Conservation (phyloP, 352 stramenopile species). For the Phytophthora pisi region DNA sequence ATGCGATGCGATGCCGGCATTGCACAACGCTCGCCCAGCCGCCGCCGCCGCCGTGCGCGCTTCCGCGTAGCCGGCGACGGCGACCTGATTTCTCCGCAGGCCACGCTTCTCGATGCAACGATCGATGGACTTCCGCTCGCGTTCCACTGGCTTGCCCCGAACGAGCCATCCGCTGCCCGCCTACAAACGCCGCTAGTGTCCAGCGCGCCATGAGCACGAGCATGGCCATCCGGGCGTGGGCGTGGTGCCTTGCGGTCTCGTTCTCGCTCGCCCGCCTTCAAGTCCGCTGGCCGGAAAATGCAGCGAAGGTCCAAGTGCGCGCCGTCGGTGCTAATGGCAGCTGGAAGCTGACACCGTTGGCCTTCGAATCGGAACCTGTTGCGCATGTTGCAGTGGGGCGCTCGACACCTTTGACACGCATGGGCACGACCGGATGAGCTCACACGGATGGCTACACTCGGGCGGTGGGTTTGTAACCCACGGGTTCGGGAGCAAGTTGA, state of each 20-base stretch:
- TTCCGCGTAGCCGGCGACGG: neutral
- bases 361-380: no score
- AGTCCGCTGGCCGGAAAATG: neutral
- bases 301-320: neutral
- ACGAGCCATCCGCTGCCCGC: neutral
- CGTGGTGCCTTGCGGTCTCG: no score
- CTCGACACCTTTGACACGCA: no score
- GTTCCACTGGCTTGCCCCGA: constrained; percentile 6
- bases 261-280: neutral
- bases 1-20: neutral
- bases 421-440: no score
- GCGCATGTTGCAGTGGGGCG: no score
- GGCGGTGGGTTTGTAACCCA: no score
- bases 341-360: neutral
- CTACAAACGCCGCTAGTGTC: neutral
- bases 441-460: no score
- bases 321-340: neutral
- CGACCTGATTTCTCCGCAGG: constrained; percentile 20
- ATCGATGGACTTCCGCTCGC: constrained; percentile 9
- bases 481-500: no score
- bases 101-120: neutral
- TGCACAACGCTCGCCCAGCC: neutral
- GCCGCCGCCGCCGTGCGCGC: neutral
- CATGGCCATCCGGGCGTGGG: no score
- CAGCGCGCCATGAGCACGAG: no score